Conservation (phyloP, 2,329 filamentous ascomycete genomes). For the Pseudogymnoascus verrucosus region DNA sequence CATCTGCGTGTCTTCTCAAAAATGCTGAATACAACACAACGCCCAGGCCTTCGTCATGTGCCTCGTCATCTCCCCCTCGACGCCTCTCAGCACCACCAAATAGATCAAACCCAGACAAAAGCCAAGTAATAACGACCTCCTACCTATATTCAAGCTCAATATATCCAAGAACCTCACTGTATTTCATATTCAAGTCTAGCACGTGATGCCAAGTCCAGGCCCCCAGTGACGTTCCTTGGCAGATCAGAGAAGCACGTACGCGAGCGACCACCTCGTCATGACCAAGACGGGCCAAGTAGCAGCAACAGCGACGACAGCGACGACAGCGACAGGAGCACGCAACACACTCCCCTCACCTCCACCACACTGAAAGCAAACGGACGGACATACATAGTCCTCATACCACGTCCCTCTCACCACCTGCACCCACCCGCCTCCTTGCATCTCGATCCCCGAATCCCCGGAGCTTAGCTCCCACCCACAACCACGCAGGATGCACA, state of each 20-base stretch:
- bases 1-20: neutral
- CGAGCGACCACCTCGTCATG: neutral
- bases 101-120: neutral
- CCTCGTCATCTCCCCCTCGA: neutral
- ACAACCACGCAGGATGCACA: neutral
- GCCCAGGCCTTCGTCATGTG: neutral
- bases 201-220: neutral
- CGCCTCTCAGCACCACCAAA: neutral
- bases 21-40: neutral
- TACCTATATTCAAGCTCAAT: neutral
- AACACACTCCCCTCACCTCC: neutral
- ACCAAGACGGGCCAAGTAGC: neutral
- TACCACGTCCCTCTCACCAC: neutral
- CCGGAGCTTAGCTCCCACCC: neutral
- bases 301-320: neutral
- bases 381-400: neutral
- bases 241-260: neutral
- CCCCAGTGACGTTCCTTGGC: neutral
- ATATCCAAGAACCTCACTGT: neutral
- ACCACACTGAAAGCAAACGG: neutral
- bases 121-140: neutral
- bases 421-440: neutral
- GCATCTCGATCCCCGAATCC: neutral
- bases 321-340: neutral
- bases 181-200: neutral